These are phyloP conservation scores for Albugo laibachii DNA, from an alignment of 352 stramenopile genomes.

Conservation along the genomic window DNA sequence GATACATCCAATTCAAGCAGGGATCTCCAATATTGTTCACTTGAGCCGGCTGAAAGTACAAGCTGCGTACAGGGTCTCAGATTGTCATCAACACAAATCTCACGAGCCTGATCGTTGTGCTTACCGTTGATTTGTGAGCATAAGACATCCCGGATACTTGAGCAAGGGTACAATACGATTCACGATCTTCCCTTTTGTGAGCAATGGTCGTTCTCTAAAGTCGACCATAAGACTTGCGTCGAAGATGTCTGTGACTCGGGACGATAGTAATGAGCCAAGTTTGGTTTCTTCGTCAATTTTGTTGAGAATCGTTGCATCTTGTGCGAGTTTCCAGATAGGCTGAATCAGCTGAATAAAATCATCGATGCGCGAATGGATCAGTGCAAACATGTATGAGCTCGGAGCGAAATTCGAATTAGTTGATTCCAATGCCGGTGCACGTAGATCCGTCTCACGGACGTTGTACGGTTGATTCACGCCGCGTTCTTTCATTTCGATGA, in stretches of 20 bases:
- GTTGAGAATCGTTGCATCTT: constrained; percentile 14
- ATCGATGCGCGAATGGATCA: constrained; percentile 43
- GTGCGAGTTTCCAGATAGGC: constrained; percentile 11
- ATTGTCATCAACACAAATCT: neutral
- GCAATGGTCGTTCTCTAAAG: constrained; percentile 52
- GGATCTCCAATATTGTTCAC: constrained; percentile 84
- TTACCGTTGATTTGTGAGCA: constrained; percentile 48
- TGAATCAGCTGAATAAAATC: constrained; percentile 41
- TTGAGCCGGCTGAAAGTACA: constrained; percentile 85
- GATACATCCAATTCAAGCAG: constrained; percentile 70
- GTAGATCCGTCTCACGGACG: constrained; percentile 14
- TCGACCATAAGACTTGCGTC: constrained; percentile 67
- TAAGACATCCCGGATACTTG: constrained; percentile 70
- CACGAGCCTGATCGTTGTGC: constrained; percentile 5
- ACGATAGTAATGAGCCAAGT: constrained; percentile 34
- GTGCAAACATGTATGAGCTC: constrained; percentile 48
- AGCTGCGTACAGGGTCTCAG: constrained; percentile 1
- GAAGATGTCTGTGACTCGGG: constrained; percentile 38
- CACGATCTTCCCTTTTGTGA: constrained; percentile 21
- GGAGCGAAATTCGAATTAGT: constrained; percentile 2
- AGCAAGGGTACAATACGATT: constrained; percentile 74
- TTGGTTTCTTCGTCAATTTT: constrained; percentile 44
- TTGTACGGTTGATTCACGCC: constrained; percentile 53
- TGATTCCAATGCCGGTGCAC: constrained; percentile 3
- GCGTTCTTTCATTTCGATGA: constrained; percentile 56